Base-by-base conservation (phyloP, 371 early-diverging fungal species). In the Mucor mucedo region DNA sequence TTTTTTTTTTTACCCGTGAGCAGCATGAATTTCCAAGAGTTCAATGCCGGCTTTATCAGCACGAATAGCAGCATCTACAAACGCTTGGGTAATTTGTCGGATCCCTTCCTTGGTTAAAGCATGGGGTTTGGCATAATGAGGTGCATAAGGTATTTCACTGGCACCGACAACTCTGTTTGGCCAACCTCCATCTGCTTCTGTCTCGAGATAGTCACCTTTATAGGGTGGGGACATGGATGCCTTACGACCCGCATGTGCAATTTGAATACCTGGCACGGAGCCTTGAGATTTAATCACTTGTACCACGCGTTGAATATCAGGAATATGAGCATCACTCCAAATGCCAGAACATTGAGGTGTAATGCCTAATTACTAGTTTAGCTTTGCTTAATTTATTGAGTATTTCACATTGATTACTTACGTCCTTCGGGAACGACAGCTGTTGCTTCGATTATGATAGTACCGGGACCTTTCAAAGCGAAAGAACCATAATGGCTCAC, bases 221-320 rank as follows among this genome's bases (percentile, higher is more conserved):
- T 65, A 65, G 11, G 86, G 82, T 5, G 90, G 81, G 21, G 75
- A 72, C 27, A 80, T 84, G 6, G 89, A 89, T 2, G 91, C 87
- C 64, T 94, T 94, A 42, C 94, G 79, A 10, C 96, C 96, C 10
- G 93, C 91, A 63, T 95, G 95, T 0, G 85, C 91, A 7, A 95
- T 71, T 63, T 95, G 96, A 54, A 93, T 79, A 48, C 86, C 94
- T 5, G 84, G 65, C 32, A 82, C 71, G 27, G 78, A 63, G 13
- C 89, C 89, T 55, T 85, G 85, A 7, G 79, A 75, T 60, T 94
- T 90, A 52, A 85, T 70, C 65, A 84, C 82, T 58, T 85, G 79
- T 13, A 82, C 89, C 1, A 94, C 82, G 13, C 83, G 83, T 54
- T 77, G 78, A 27, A 91, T 60, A 4, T 80, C 74, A 0, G 66